Conservation (phyloP, 805 yeast species). For the Candida argentea region DNA sequence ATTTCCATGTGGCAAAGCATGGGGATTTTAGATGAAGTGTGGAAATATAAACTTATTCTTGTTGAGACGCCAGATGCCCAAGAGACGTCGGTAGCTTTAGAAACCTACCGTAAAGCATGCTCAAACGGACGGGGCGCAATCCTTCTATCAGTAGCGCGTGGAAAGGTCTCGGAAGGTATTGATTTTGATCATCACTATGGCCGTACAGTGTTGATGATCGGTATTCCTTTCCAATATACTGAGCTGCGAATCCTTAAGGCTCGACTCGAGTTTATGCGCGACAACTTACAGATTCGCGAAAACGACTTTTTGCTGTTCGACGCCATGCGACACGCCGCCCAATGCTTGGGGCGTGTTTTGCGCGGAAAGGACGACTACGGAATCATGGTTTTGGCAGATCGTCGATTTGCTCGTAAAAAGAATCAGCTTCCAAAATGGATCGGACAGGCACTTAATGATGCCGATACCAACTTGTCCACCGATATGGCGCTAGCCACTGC, state of each 20-base stretch:
- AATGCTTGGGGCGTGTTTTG: constrained; percentile 91
- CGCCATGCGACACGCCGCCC: constrained; percentile 99
- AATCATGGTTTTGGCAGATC: constrained; percentile 94
- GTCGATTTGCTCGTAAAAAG: constrained; percentile 80
- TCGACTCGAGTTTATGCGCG: constrained; percentile 84
- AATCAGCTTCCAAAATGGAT: constrained; percentile 95
- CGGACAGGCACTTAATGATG: constrained; percentile 82
- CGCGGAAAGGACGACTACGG: constrained; percentile 99
- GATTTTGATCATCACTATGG: constrained; percentile 99
- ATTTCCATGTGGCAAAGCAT: constrained; percentile 98
- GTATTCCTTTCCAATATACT: constrained; percentile 98
- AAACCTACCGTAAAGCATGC: constrained; percentile 93
- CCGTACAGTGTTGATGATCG: constrained; percentile 95
- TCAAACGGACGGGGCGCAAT: constrained; percentile 97
- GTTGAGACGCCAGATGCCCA: constrained; percentile 99
- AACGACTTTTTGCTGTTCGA: constrained; percentile 94
- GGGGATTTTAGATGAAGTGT: constrained; percentile 97
- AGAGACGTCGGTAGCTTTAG: constrained; percentile 91
- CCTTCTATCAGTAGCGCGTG: constrained; percentile 93
- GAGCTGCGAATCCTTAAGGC: constrained; percentile 95
- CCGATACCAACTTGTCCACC: constrained; percentile 85
- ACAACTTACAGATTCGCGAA: constrained; percentile 85
- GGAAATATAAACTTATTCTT: constrained; percentile 90
- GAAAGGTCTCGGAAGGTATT: constrained; percentile 96
- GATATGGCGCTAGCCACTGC: constrained; percentile 97